These are phyloP conservation scores for Saccharomyces mikatae DNA, from an alignment of 805 yeast genomes.

Conservation along the genomic window DNA sequence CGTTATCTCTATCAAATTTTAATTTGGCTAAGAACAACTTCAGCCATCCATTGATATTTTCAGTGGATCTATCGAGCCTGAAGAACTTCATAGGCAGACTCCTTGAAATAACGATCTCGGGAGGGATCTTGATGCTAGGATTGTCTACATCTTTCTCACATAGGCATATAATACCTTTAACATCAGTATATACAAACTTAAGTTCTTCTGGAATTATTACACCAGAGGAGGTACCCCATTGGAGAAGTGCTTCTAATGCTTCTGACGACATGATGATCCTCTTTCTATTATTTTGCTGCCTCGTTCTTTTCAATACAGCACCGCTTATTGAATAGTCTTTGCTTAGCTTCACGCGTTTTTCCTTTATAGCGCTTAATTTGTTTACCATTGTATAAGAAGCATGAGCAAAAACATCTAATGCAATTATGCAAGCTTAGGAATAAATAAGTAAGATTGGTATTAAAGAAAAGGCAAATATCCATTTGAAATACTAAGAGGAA, in stretches of 20 bases:
- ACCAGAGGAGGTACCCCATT: slow-evolving; percentile 37
- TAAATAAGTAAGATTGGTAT: neutral
- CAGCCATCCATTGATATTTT: slow-evolving; percentile 29
- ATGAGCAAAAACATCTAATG: neutral
- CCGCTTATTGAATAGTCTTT: neutral
- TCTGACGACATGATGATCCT: neutral
- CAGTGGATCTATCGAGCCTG: slow-evolving; percentile 7
- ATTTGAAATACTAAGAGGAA: neutral
- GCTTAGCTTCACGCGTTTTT: neutral
- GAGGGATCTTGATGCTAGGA: slow-evolving; percentile 28
- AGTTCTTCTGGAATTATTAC: slow-evolving; percentile 28
- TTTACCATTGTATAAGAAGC: neutral
- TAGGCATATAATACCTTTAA: slow-evolving; percentile 34
- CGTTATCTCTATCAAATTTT: slow-evolving; percentile 28
- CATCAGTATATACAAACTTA: slow-evolving; percentile 27
- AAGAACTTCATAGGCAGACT: slow-evolving; percentile 20
- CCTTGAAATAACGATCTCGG: slow-evolving; percentile 23
- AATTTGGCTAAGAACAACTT: slow-evolving; percentile 37
- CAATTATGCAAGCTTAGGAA: neutral
- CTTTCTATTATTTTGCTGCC: neutral
- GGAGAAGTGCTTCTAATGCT: slow-evolving; percentile 7
- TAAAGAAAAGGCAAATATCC: neutral
- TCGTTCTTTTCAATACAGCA: neutral
- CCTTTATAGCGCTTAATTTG: neutral
- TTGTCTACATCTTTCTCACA: slow-evolving; percentile 16